Evolutionary conservation across 345 rosid species (phyloP).

Genomic region (Lumnitzera racemosa): DNA sequence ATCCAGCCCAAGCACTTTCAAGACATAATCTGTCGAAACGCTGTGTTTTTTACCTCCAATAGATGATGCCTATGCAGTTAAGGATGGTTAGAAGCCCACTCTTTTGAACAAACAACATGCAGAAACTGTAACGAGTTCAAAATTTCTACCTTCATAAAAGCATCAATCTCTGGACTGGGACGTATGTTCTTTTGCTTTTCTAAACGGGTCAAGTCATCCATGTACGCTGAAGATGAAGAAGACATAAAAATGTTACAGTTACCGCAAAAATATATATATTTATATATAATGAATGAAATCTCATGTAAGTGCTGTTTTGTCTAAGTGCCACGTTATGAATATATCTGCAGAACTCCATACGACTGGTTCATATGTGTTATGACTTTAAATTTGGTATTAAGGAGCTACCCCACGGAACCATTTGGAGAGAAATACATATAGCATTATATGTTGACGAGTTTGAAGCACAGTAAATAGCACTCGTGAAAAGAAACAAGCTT

Average conservation of each 20-base stretch:
- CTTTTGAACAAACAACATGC: not conserved
- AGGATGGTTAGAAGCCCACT: constrained; percentile 3
- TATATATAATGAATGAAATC: too few relatives aligned
- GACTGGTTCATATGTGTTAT: too few relatives aligned
- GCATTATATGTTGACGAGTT: too few relatives aligned
- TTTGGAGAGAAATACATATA: too few relatives aligned
- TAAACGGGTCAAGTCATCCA: constrained; percentile 54
- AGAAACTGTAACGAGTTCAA: constrained; percentile 1
- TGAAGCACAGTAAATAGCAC: too few relatives aligned
- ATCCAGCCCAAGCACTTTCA: constrained; percentile 89
- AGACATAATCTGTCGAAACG: constrained; percentile 72
- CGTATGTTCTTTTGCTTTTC: constrained; percentile 65
- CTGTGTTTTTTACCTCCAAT: constrained; percentile 66
- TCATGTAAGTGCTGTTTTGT: too few relatives aligned
- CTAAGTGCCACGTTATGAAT: too few relatives aligned
- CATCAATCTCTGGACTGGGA: constrained; percentile 81
- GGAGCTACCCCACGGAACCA: too few relatives aligned
- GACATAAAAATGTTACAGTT: too few relatives aligned
- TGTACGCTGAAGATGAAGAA: constrained; percentile 31
- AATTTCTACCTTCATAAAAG: constrained; percentile 81
- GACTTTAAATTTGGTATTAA: too few relatives aligned
- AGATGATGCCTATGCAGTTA: constrained; percentile 60
- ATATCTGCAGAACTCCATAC: too few relatives aligned
- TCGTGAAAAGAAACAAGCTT: too few relatives aligned
- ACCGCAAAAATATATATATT: not conserved